Evolutionary conservation across 2,329 filamentous ascomycete genomes (phyloP), one percentile per base, ranked within the genome.

Genomic region (Alternaria triticimaculans): DNA sequence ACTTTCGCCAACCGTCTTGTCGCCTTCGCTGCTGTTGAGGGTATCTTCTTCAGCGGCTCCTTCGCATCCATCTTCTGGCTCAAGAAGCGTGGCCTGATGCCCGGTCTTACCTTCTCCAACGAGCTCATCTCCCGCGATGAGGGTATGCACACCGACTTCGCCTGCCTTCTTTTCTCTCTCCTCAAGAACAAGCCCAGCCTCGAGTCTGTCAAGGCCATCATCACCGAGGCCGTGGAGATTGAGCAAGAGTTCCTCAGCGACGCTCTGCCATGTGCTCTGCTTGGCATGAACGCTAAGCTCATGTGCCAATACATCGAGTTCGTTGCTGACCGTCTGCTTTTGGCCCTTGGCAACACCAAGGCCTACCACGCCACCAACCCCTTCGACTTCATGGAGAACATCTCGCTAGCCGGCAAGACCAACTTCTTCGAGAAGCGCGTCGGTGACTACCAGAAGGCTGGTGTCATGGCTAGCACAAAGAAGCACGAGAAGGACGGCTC

Each of bases 221-320:
- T 99, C 80, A 92, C 90, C 56, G 96, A 99, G 81, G 96, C 96
- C 58, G 96, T 99, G 69, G 83, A 81, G 59, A 98, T 99, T 65
- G 96, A 99, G 87, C 91, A 99, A 83, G 96, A 99, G 84, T 99
- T 99, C 87, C 83, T 99, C 73, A 96, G 94, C 2, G 96, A 99
- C 80, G 94, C 96, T 70, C 90, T 99, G 56, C 96, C 96, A 15
- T 94, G 91, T 75, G 94, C 89, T 48, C 90, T 99, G 55, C 92
- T 99, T 30, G 96, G 96, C 84, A 99, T 99, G 96, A 99, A 99
- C 87, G 83, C 94, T 58, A 92, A 87, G 72, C 88, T 99, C 73
- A 99, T 99, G 96, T 96, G 96, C 88, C 95, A 98, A 85, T 99
- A 99, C 87, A 99, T 99, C 73, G 96, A 99, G 88, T 99, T 99